These are phyloP conservation scores for Meredithiella fracta DNA, from an alignment of 2,329 filamentous ascomycete genomes.

Conservation along the genomic window DNA sequence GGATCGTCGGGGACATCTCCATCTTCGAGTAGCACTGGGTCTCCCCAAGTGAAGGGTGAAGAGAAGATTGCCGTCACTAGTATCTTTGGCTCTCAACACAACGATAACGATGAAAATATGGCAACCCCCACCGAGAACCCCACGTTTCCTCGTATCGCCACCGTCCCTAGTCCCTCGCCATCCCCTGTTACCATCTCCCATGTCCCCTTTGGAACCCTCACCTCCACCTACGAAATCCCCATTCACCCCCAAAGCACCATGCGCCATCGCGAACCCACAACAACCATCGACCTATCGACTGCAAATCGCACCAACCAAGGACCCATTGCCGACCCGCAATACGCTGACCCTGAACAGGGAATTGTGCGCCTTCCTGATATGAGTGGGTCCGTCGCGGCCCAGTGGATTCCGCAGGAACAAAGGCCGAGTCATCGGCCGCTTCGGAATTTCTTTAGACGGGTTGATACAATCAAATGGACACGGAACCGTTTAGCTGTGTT, in stretches of 20 bases:
- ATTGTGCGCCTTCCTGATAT: constrained; percentile 16
- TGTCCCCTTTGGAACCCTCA: neutral
- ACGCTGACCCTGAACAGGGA: neutral
- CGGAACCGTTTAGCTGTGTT: constrained; percentile 35
- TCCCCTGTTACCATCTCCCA: neutral
- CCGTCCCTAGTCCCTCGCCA: neutral
- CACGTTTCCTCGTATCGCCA: too few relatives aligned
- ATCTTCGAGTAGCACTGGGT: too few relatives aligned
- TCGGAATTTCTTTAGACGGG: constrained; percentile 63
- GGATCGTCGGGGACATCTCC: too few relatives aligned
- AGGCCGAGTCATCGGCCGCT: constrained; percentile 57
- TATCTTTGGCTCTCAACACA: too few relatives aligned
- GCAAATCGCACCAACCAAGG: neutral
- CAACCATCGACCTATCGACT: neutral
- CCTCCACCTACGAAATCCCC: neutral
- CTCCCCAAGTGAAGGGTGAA: too few relatives aligned
- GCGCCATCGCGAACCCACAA: constrained; percentile 1
- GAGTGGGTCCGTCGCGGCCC: constrained; percentile 43
- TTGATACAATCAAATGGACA: constrained; percentile 87
- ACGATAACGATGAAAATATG: too few relatives aligned
- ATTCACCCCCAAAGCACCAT: neutral
- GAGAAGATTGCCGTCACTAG: too few relatives aligned
- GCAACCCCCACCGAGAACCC: too few relatives aligned
- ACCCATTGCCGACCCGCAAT: neutral
- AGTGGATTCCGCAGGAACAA: constrained; percentile 57